phyloP scores from a whole-genome alignment of 805 yeast species.

The Saccharomyces jurei region DNA sequence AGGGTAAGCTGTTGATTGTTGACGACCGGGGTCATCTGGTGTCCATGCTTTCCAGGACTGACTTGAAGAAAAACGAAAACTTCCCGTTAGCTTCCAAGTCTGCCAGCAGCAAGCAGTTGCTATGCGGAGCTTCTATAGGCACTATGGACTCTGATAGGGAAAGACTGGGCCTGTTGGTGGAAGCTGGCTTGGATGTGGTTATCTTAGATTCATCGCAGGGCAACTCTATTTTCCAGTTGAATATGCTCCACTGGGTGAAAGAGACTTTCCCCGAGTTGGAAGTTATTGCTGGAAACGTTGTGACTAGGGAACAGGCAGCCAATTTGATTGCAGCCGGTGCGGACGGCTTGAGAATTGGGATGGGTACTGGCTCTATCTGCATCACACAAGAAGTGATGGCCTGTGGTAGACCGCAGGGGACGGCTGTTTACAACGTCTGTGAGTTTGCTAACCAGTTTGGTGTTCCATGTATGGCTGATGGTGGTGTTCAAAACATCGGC shows the following conservation, averaged over 20 bases:
- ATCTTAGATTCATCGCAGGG: slow-evolving; percentile 96
- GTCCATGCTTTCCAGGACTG: too few relatives aligned
- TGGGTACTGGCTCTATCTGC: slow-evolving; percentile 99
- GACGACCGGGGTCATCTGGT: too few relatives aligned
- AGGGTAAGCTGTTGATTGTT: too few relatives aligned
- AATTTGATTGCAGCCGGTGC: slow-evolving; percentile 90
- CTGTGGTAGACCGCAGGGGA: slow-evolving; percentile 99
- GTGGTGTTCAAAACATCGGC: slow-evolving; percentile 98
- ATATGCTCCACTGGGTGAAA: slow-evolving; percentile 91
- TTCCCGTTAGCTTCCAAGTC: too few relatives aligned
- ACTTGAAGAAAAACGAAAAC: too few relatives aligned
- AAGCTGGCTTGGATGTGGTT: slow-evolving; percentile 33
- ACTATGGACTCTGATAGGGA: too few relatives aligned
- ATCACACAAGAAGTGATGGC: slow-evolving; percentile 99
- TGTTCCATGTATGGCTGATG: slow-evolving; percentile 97
- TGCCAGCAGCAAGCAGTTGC: too few relatives aligned
- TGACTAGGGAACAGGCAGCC: slow-evolving; percentile 98
- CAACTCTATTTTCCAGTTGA: slow-evolving; percentile 87
- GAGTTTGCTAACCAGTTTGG: slow-evolving; percentile 93
- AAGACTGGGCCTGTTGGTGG: too few relatives aligned
- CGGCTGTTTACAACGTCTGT: slow-evolving; percentile 91
- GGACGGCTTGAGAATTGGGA: slow-evolving; percentile 96
- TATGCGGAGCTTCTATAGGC: too few relatives aligned
- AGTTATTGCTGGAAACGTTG: slow-evolving; percentile 97
- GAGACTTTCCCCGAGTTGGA: slow-evolving; percentile 67